These are phyloP conservation scores for Fusarium succisae DNA, from an alignment of 2,329 filamentous ascomycete genomes.

Conservation along the genomic window DNA sequence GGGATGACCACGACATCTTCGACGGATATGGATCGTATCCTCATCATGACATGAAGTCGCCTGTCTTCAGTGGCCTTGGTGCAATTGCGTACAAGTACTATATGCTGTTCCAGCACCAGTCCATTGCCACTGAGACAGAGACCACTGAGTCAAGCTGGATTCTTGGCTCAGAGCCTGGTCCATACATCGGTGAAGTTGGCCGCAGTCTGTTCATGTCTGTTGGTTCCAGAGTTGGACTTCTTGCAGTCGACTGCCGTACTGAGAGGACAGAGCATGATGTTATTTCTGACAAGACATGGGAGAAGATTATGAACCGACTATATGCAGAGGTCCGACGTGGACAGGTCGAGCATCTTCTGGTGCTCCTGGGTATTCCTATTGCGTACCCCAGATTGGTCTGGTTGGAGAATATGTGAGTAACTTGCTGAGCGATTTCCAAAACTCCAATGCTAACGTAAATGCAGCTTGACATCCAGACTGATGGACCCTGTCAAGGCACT, in stretches of 20 bases:
- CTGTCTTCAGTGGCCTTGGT: constrained; percentile 89
- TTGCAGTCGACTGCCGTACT: constrained; percentile 91
- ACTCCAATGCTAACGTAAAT: constrained; percentile 46
- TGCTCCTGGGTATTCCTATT: constrained; percentile 84
- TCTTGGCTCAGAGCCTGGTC: constrained; percentile 80
- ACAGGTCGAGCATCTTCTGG: constrained; percentile 88
- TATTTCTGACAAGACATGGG: constrained; percentile 81
- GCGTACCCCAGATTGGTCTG: constrained; percentile 80
- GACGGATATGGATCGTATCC: constrained; percentile 95
- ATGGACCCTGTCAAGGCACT: constrained; percentile 92
- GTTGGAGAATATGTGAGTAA: constrained; percentile 73
- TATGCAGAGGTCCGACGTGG: constrained; percentile 84
- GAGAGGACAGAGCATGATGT: constrained; percentile 88
- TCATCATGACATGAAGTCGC: constrained; percentile 88
- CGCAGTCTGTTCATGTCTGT: constrained; percentile 87
- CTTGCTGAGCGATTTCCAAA: neutral
- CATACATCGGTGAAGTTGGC: constrained; percentile 88
- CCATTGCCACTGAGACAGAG: constrained; percentile 81
- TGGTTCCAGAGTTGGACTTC: constrained; percentile 79
- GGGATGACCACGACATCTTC: constrained; percentile 93
- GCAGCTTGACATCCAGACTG: constrained; percentile 79
- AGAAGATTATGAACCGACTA: constrained; percentile 85
- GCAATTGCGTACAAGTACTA: constrained; percentile 98
- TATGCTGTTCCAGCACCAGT: constrained; percentile 98
- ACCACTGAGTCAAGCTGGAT: constrained; percentile 91